Base-by-base conservation (phyloP, 1,139 yeast species). In the Meyerozyma guilliermondii region DNA sequence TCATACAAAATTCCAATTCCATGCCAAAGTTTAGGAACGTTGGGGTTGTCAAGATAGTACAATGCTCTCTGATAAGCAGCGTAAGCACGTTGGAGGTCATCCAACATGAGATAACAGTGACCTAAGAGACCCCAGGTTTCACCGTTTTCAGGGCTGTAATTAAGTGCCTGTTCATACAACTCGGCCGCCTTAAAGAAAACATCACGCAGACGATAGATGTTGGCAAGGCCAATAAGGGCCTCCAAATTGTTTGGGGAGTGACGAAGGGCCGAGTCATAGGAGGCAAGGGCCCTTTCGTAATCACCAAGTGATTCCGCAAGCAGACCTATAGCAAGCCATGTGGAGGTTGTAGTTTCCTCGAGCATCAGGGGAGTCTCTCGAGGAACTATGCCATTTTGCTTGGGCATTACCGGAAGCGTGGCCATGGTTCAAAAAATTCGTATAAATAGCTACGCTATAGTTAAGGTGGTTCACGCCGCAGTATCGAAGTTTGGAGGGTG, bases 121-220 rank as follows among this genome's bases (percentile, higher is more conserved):
- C 98, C 98, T 51, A 92, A 71, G 22, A 94, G 77, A 0, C 98
- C 98, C 98, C 98, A 92, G 35, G 95, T 87, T 56, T 91, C 98
- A 46, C 98, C 97, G 52, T 88, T 84, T 60, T 87, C 92, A 17
- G 91, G 94, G 54, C 83, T 82, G 46, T 86, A 76, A 46, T 84
- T 78, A 47, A 92, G 68, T 2, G 96, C 95, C 52, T 88, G 80
- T 63, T 91, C 95, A 63, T 88, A 92, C 50, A 87, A 77, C 61
- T 91, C 98, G 10, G 96, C 95, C 4, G 98, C 98, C 61, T 88
- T 87, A 53, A 87, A 85, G 58, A 88, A 92, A 61, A 87, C 86
- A 61, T 92, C 98, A 50, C 91, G 75, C 36, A 92, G 81, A 41
- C 98, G 80, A 64, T 89, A 89, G 34, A 89, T 76, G 60, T 88